A percentile compares a stretch with the other conserved stretches of the same genome.
These are phyloP conservation scores for Apophysomyces sp. DNA, from an alignment of 371 early-diverging fungal species.

Conservation along the genomic window DNA sequence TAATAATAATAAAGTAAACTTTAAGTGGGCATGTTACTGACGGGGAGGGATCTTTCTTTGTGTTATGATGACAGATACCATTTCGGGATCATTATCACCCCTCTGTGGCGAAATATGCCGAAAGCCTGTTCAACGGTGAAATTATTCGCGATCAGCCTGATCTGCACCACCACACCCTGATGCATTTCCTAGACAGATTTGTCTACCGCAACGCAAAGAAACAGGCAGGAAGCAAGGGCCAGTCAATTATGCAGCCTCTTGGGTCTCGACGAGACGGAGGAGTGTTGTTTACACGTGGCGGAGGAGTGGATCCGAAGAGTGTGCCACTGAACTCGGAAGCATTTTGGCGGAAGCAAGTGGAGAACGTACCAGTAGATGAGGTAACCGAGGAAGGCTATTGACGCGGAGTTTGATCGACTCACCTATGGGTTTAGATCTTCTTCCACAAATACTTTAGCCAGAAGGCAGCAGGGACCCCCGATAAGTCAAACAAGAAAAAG, in stretches of 20 bases:
- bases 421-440: constrained; percentile 49
- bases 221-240: constrained; percentile 44
- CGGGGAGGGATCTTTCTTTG: not conserved
- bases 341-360: constrained; percentile 57
- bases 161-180: constrained; percentile 86
- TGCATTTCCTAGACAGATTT: constrained; percentile 94
- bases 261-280: constrained; percentile 48
- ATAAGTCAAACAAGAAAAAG: constrained; percentile 37
- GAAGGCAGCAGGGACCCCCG: constrained; percentile 34
- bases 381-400: constrained; percentile 23
- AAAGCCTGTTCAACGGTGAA: constrained; percentile 67
- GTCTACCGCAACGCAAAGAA: constrained; percentile 95
- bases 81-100: constrained; percentile 91
- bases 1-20: not conserved
- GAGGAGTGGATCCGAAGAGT: constrained; percentile 24
- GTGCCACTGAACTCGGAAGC: constrained; percentile 60
- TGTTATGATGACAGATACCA: constrained; percentile 36
- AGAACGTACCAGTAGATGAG: constrained; percentile 66
- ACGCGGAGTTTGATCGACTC: not conserved
- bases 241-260: constrained; percentile 65
- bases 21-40: not conserved
- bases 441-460: constrained; percentile 83
- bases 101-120: constrained; percentile 80
- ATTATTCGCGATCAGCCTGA: constrained; percentile 76
- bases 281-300: constrained; percentile 42